Conservation (phyloP, 1,284 basidiomycete genomes). For the Tausonia pullulans region DNA sequence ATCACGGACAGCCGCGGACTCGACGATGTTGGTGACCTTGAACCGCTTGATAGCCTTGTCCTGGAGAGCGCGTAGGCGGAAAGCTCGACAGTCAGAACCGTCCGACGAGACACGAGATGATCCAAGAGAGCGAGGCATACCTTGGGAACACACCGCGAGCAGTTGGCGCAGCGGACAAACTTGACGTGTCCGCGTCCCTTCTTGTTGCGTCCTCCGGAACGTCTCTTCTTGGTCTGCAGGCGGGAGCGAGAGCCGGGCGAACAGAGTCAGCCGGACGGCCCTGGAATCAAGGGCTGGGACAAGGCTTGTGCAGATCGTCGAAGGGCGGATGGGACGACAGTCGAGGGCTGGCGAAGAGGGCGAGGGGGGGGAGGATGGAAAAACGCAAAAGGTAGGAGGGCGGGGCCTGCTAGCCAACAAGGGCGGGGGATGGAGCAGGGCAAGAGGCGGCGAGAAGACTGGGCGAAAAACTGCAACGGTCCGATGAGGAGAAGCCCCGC, state of each 20-base stretch:
- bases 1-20: conserved; percentile 95
- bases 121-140: conserved; percentile 23
- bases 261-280: neutral
- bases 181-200: conserved; percentile 93
- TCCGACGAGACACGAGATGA: neutral
- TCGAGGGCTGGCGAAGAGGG: neutral
- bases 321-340: neutral
- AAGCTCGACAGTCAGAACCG: conserved; percentile 12
- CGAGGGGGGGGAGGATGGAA: neutral
- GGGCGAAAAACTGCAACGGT: too few species aligned
- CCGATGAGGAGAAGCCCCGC: too few species aligned
- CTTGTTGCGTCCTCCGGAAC: conserved; percentile 96
- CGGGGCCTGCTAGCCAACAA: too few species aligned
- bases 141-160: conserved; percentile 77
- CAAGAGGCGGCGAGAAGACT: too few species aligned
- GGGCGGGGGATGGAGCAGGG: too few species aligned
- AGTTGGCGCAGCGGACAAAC: conserved; percentile 91
- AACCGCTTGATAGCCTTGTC: conserved; percentile 99
- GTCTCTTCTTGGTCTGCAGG: conserved; percentile 85
- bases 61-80: conserved; percentile 31
- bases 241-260: neutral
- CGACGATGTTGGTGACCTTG: conserved; percentile 99
- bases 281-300: neutral
- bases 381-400: neutral
- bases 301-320: neutral